phyloP scores from a whole-genome alignment of 305 asterid species.

The Fraxinus baroniana region DNA sequence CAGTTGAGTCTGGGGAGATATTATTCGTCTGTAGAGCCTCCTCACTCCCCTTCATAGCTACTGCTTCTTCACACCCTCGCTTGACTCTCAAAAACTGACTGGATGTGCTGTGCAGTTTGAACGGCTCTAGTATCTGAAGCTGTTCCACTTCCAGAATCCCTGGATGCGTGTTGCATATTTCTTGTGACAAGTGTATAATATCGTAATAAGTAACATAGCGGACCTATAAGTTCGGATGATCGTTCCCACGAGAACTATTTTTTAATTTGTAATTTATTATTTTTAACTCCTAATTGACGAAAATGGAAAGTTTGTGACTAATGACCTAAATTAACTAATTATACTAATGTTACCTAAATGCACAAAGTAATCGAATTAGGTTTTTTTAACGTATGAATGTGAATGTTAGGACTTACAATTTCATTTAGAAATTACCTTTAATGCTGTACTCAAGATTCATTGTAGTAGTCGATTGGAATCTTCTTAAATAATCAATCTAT shows the following conservation, averaged over 20 bases:
- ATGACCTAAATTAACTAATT: neutral
- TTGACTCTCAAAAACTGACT: conserved; percentile 22
- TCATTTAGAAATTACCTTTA: neutral
- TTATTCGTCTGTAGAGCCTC: conserved; percentile 17
- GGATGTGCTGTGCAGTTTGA: conserved; percentile 20
- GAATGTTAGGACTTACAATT: too few relatives aligned
- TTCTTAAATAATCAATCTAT: too few relatives aligned
- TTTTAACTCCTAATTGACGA: neutral
- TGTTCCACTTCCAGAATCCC: conserved; percentile 14
- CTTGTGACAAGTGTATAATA: neutral
- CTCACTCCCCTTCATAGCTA: conserved; percentile 12
- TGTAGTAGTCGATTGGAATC: too few relatives aligned
- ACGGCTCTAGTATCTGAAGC: conserved; percentile 17
- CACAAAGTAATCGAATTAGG: neutral
- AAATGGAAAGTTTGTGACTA: neutral
- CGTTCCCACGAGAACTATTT: neutral
- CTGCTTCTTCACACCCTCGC: conserved; percentile 22
- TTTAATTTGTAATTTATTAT: too few relatives aligned
- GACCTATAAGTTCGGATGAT: neutral
- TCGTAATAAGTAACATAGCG: neutral
- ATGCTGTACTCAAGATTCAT: too few relatives aligned
- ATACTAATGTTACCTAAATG: neutral
- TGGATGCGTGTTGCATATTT: conserved; percentile 13
- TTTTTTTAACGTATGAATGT: neutral
- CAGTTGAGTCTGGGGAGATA: neutral